Evolutionary conservation across 176 grass and related monocot species (phyloP), one percentile per base, ranked within the genome.

Genomic region (Aegilops umbellulata): DNA sequence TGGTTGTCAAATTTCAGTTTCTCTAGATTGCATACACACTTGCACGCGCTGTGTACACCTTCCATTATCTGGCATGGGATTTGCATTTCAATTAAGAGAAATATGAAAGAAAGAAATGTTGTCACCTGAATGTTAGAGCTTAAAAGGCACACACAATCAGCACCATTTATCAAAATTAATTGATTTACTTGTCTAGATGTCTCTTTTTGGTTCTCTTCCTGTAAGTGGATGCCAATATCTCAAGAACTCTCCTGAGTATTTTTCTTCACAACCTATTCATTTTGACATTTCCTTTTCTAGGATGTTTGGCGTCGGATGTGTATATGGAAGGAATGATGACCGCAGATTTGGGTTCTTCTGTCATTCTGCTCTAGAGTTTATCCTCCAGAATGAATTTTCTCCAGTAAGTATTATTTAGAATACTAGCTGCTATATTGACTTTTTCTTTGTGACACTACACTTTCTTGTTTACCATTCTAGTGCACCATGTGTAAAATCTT

Each of bases 341-440:
- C 75, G 72, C 41, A 89, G 92, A 80, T 97, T 97, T 86, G 88
- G 89, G 26, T 94, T 94, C 69, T 97, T 97, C 82, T 94, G 92
- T 85, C 95, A 90, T 84, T 85, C 95, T 82, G 95, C 95, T 90
- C 84, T 97, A n/a, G 95, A 97, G 79, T 94, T 94, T 86, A 91
- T 97, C 65, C 83, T 91, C 42, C 95, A 93, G 63, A 93, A 70
- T 35, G 87, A 92, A 85, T 89, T 81, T 80, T 74, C 64, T 66
- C 95, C 95, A 2, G 92, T 97, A 89, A 76, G 92, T 82, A 53
- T 36, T 64, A 32, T 64, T 74, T 60, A 24, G 23, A 88, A 80
- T 44, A 84, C 10, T 20, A 74, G 19, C 2, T 4, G 3, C 23
- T 53, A 76, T 6, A 66, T 44, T 89, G 42, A 2, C 58, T 64